phyloP scores from a whole-genome alignment of 2,329 filamentous ascomycete genomes.

The Fusarium sambucinum region DNA sequence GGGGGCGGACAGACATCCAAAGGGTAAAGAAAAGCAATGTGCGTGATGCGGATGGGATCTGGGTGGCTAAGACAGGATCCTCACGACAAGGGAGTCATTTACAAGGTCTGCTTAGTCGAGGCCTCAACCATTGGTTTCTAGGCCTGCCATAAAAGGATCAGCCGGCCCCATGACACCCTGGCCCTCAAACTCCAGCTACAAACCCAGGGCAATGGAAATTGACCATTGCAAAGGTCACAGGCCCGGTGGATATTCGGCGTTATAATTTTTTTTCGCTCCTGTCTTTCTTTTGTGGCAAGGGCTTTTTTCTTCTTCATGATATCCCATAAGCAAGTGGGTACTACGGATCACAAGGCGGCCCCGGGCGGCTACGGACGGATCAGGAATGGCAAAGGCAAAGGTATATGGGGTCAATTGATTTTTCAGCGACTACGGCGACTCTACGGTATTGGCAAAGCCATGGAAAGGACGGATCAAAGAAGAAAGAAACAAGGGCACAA shows the following conservation, averaged over 20 bases:
- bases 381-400: slow-evolving; percentile 35
- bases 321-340: slow-evolving; percentile 47
- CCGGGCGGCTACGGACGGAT: slow-evolving; percentile 41
- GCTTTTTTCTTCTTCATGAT: slow-evolving; percentile 43
- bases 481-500: slow-evolving; percentile 25
- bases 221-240: slow-evolving; percentile 26
- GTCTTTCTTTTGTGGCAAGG: slow-evolving; percentile 44
- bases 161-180: slow-evolving; percentile 35
- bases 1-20: slow-evolving; percentile 27
- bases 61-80: slow-evolving; percentile 20
- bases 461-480: slow-evolving; percentile 24
- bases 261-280: slow-evolving; percentile 32
- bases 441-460: slow-evolving; percentile 31
- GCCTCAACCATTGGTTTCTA: slow-evolving; percentile 25
- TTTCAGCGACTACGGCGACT: slow-evolving; percentile 39
- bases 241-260: slow-evolving; percentile 44
- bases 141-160: slow-evolving; percentile 29
- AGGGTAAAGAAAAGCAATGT: slow-evolving; percentile 45
- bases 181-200: slow-evolving; percentile 15
- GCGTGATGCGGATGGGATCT: slow-evolving; percentile 19
- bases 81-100: slow-evolving; percentile 16
- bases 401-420: slow-evolving; percentile 34
- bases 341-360: slow-evolving; percentile 38
- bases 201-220: slow-evolving; percentile 31
- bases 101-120: slow-evolving; percentile 8